Percentiles rank a stretch among this genome's conserved stretches.
Evolutionary conservation across 495 filamentous ascomycete species (phyloP).

Genomic region (Xylaria nigripes): DNA sequence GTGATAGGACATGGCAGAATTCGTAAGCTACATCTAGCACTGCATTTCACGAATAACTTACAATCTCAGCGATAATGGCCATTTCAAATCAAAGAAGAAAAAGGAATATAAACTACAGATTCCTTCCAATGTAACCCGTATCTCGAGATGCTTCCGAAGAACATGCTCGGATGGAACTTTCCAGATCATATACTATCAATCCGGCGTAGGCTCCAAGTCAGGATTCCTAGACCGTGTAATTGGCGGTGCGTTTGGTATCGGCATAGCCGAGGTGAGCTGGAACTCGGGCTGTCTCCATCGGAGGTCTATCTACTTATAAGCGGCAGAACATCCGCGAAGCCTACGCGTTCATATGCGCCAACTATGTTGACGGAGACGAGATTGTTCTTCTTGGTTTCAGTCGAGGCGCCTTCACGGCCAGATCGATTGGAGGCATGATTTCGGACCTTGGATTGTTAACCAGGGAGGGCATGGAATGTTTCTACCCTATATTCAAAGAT

Average conservation of each 20-base stretch:
- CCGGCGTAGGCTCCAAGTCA: constrained; percentile 42
- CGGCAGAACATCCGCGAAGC: constrained; percentile 53
- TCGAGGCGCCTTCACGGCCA: constrained; percentile 63
- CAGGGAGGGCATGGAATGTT: constrained; percentile 52
- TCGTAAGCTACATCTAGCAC: background rate
- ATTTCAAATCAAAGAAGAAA: constrained; percentile 23
- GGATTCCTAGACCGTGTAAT: constrained; percentile 35
- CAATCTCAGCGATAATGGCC: constrained; percentile 28
- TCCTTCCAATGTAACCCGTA: constrained; percentile 45
- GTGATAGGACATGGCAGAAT: constrained; percentile 44
- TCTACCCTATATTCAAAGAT: constrained; percentile 58
- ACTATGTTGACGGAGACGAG: constrained; percentile 59
- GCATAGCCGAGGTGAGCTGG: constrained; percentile 36
- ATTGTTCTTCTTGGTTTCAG: constrained; percentile 67
- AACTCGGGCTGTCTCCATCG: background rate
- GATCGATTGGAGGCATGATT: constrained; percentile 57
- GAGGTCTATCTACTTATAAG: constrained; percentile 7
- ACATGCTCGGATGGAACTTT: constrained; percentile 30
- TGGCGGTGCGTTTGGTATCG: constrained; percentile 44
- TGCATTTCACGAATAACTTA: background rate
- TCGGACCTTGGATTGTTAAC: constrained; percentile 55
- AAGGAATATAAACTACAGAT: constrained; percentile 28
- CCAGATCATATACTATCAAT: constrained; percentile 44
- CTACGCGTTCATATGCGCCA: constrained; percentile 59
- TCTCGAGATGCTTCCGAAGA: constrained; percentile 34